A percentile compares a stretch with the other conserved stretches of the same genome.
phyloP scores from a whole-genome alignment of 345 rosid species.

The Acer campestre region DNA sequence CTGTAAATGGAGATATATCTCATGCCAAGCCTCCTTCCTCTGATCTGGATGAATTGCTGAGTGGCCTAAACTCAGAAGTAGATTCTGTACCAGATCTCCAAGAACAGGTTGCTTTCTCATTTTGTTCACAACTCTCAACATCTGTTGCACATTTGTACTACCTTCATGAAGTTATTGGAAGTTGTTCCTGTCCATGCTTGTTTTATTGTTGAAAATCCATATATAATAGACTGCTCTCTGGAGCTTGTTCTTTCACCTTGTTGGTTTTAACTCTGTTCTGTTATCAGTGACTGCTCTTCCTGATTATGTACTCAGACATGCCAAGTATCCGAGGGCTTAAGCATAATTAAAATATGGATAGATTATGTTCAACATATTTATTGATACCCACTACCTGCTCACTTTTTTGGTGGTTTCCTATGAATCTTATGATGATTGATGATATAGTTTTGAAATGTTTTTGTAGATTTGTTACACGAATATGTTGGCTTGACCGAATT shows the following conservation, averaged over 20 bases:
- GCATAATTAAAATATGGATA: background rate
- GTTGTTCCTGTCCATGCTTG: constrained; percentile 4
- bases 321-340: background rate
- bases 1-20: constrained; percentile 39
- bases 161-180: constrained; percentile 14
- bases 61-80: constrained; percentile 41
- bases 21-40: constrained; percentile 31
- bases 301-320: background rate
- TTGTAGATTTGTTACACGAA: background rate
- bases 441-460: background rate
- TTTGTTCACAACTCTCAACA: background rate
- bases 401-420: background rate
- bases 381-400: background rate
- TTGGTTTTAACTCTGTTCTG: constrained; percentile 14
- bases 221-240: background rate
- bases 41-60: constrained; percentile 44
- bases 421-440: background rate
- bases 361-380: background rate
- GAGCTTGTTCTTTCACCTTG: background rate
- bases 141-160: constrained; percentile 1
- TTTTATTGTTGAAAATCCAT: constrained; percentile 11
- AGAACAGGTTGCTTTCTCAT: constrained; percentile 63
- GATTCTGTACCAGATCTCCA: constrained; percentile 81
- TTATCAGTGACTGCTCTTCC: constrained; percentile 1
- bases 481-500: constrained; percentile 4